Percentiles rank a stretch among this genome's conserved stretches.
These are phyloP conservation scores for Penicillium brasilianum DNA, from an alignment of 2,329 filamentous ascomycete species.

Conservation along the genomic window DNA sequence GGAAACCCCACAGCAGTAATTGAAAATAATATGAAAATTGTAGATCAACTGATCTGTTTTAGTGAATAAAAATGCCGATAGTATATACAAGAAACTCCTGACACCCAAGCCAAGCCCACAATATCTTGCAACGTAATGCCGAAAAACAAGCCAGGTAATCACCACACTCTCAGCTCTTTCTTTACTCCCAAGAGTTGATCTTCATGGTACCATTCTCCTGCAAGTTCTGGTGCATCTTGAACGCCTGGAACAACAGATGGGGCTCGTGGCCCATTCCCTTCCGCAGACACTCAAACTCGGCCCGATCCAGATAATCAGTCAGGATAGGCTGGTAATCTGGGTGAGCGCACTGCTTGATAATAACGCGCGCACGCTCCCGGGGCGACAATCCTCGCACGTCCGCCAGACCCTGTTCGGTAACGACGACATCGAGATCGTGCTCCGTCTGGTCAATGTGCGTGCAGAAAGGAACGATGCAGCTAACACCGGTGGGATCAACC, in stretches of 20 bases:
- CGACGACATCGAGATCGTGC: slow-evolving; percentile 87
- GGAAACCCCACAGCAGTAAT: background rate
- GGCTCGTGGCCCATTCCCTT: slow-evolving; percentile 92
- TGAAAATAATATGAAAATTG: background rate
- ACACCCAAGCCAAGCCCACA: background rate
- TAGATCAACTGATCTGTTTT: background rate
- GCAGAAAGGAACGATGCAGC: slow-evolving; percentile 91
- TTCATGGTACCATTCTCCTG: slow-evolving; percentile 88
- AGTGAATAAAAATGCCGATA: background rate
- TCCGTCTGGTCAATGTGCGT: slow-evolving; percentile 93
- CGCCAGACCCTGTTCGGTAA: slow-evolving; percentile 78
- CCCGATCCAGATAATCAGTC: slow-evolving; percentile 80
- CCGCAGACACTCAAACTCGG: slow-evolving; percentile 81
- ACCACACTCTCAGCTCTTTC: background rate
- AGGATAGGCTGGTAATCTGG: slow-evolving; percentile 84
- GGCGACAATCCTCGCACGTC: slow-evolving; percentile 83
- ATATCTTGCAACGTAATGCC: background rate
- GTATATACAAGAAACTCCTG: slow-evolving; percentile 7
- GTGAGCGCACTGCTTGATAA: slow-evolving; percentile 86
- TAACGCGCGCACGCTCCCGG: slow-evolving; percentile 78
- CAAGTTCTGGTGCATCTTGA: slow-evolving; percentile 87
- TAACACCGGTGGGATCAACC: slow-evolving; percentile 79
- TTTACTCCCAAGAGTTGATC: slow-evolving; percentile 67
- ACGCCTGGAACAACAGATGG: slow-evolving; percentile 81
- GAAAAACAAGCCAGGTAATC: background rate